Evolutionary conservation across 208 protist species (phyloP).

Genomic region (Crithidia brevicula): DNA sequence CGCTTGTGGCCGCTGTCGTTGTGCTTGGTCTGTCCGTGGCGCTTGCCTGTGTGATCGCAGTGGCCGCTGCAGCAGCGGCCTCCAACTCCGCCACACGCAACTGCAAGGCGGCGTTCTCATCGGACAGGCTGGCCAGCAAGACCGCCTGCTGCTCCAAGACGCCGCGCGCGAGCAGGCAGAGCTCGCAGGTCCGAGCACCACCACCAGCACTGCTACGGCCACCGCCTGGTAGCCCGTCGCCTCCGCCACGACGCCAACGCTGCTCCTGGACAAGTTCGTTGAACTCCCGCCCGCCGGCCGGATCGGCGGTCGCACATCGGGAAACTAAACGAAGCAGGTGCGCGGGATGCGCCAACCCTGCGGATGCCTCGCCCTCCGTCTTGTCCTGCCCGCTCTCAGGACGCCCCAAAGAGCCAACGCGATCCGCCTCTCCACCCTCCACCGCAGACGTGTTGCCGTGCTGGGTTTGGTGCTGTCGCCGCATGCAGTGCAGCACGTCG

Average conservation of each 20-base stretch:
- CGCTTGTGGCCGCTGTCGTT: neutral
- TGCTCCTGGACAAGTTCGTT: slow-evolving; percentile 15
- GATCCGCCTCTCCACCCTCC: no score
- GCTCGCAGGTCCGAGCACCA: neutral
- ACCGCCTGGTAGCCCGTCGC: neutral
- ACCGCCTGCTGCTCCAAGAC: slow-evolving; percentile 19
- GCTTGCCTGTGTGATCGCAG: neutral
- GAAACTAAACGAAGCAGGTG: slow-evolving; percentile 19
- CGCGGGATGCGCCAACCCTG: neutral
- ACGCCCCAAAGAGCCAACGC: no score
- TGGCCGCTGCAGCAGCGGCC: neutral
- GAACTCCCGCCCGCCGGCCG: slow-evolving; percentile 10
- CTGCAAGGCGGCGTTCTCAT: slow-evolving; percentile 7
- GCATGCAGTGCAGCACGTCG: slow-evolving; percentile 40
- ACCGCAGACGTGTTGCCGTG: slow-evolving; percentile 5
- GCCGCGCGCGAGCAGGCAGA: slow-evolving; percentile 3
- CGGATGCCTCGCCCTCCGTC: no score
- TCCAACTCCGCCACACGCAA: slow-evolving; percentile 11
- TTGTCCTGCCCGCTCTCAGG: no score
- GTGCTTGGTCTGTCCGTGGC: neutral
- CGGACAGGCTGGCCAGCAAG: slow-evolving; percentile 7
- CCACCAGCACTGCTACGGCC: neutral
- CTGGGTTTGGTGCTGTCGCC: neutral
- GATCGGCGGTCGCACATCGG: slow-evolving; percentile 11
- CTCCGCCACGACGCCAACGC: slow-evolving; percentile 6